phyloP scores from a whole-genome alignment of 1,284 basidiomycete genomes.

The Takashimella tepidaria region DNA sequence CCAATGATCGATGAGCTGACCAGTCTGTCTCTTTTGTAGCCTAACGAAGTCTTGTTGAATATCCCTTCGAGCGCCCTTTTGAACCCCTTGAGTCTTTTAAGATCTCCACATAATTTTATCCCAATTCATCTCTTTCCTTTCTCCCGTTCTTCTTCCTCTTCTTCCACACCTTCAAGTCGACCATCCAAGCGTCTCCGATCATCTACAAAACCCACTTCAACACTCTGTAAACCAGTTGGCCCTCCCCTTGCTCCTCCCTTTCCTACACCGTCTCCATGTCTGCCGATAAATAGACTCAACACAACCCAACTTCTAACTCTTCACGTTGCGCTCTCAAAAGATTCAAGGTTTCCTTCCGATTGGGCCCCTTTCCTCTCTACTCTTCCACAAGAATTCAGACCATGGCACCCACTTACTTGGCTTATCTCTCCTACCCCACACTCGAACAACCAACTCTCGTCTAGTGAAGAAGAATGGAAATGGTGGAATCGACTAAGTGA shows the following conservation, averaged over 20 bases:
- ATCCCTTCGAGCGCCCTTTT: constrained; percentile 65
- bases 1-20: background rate
- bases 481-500: constrained; percentile 25
- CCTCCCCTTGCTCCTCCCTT: too few species aligned
- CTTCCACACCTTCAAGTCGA: constrained; percentile 5
- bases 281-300: constrained; percentile 22
- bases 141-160: constrained; percentile 5
- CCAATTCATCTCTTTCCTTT: constrained; percentile 33
- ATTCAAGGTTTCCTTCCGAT: constrained; percentile 50
- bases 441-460: constrained; percentile 3
- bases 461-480: constrained; percentile 10
- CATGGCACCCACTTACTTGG: constrained; percentile 70
- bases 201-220: background rate
- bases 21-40: constrained; percentile 40
- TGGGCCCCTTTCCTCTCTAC: constrained; percentile 72
- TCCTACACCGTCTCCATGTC: too few species aligned
- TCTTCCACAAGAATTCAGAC: constrained; percentile 61
- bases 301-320: constrained; percentile 57
- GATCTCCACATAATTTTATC: constrained; percentile 23
- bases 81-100: constrained; percentile 60
- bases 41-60: constrained; percentile 57
- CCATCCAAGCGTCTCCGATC: constrained; percentile 1
- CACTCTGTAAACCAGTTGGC: constrained; percentile 3
- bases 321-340: constrained; percentile 54
- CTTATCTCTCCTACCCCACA: constrained; percentile 43